Evolutionary conservation across 2,329 filamentous ascomycete genomes (phyloP).

Genomic region (Colletotrichum ledebouriae): DNA sequence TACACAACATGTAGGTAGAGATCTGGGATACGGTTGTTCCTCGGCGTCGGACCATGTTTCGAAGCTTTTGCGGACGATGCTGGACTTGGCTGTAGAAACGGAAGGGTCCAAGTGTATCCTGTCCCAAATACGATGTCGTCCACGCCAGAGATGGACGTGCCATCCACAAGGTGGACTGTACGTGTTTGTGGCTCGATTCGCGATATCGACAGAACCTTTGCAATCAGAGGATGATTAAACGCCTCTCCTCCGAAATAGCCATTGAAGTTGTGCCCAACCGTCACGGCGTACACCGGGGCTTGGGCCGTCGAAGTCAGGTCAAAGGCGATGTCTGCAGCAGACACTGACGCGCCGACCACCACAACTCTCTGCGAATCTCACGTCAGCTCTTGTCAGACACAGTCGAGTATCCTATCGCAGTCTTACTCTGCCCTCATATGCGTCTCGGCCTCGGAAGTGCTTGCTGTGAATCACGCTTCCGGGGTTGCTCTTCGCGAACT

Average conservation of each 20-base stretch:
- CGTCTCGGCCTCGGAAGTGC: conserved; percentile 62
- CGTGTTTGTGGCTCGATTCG: conserved; percentile 54
- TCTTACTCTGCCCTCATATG: conserved; percentile 60
- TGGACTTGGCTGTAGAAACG: conserved; percentile 67
- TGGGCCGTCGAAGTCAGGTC: conserved; percentile 62
- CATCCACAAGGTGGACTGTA: conserved; percentile 70
- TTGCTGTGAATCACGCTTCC: conserved; percentile 69
- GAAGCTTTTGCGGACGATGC: fast-evolving
- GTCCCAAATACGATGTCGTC: conserved; percentile 78
- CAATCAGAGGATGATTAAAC: conserved; percentile 68
- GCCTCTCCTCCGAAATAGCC: conserved; percentile 70
- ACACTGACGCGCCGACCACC: conserved; percentile 74
- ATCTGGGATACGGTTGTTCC: conserved; percentile 68
- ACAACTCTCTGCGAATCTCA: conserved; percentile 63
- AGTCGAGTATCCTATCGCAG: fast-evolving
- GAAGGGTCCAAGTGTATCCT: conserved; percentile 74
- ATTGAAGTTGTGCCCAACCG: conserved; percentile 62
- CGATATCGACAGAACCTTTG: conserved; percentile 61
- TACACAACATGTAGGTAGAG: conserved; percentile 72
- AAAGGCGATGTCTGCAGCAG: conserved; percentile 71
- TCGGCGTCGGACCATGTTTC: conserved; percentile 44
- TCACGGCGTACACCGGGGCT: conserved; percentile 66
- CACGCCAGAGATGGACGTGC: conserved; percentile 63
- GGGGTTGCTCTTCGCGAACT: conserved; percentile 58
- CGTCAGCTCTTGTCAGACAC: not conserved